Base-by-base conservation (phyloP, 306 rosid species). In the Vigna hirtella region DNA sequence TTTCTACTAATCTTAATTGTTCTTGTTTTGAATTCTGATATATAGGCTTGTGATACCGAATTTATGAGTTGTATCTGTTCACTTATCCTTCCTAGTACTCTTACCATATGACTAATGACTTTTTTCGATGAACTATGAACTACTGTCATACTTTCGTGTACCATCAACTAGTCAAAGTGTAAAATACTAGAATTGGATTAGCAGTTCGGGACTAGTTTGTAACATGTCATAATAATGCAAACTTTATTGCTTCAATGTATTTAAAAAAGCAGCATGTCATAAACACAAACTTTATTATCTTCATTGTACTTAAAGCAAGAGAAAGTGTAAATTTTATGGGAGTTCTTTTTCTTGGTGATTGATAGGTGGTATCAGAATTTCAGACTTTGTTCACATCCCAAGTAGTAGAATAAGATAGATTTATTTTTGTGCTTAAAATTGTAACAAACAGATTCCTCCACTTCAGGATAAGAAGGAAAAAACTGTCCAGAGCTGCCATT, bases 271-370 rank as follows among this genome's bases (percentile, higher is more conserved):
- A 28, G 6, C 18, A 13, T 13, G 66, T 59, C 42, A 30, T 13
- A 28, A 59, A 6, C 30, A 17, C 42, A 59, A 28, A 30, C 66
- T 59, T 59, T 28, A 5, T 26, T 6, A 30, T 59, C 66, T 12
- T 59, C 42, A 6, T 28, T 28, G 18, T 30, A 61, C 66, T 61
- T 61, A 61, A 30, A 30, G 43, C 5, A 5, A 30, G 20, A 38
- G 66, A 22, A 56, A 70, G 45, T 14, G 59, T 49, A 26, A 52
- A 72, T 30, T 30, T 30, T 30, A 36, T 14, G 52, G 30, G 8
- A 30, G n/a, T 63, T 63, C 69, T 32, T 63, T 62, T 63, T 63
- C 69, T 32, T 36, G 6, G 18, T 32, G 24, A 12, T 34, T 63
- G 64, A 34, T 32, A 63, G 14, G n/a, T 24, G 47, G 69, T 2